These are phyloP conservation scores for Colletotrichum sp. DNA, from an alignment of 2,329 filamentous ascomycete genomes.

Conservation along the genomic window DNA sequence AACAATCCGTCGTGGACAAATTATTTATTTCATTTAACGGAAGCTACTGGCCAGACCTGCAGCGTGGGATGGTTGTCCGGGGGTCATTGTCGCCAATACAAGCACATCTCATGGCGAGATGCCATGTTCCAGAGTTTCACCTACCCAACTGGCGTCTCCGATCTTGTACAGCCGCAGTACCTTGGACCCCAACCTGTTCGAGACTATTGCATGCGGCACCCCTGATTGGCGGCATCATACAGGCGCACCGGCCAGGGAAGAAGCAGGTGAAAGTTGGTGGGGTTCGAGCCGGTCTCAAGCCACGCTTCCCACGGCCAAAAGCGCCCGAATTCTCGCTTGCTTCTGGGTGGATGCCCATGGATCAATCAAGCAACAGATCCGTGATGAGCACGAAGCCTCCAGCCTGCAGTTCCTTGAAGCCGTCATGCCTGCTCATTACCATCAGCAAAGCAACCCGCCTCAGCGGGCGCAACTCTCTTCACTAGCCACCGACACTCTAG, in stretches of 20 bases:
- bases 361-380: conserved; percentile 21
- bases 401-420: neutral
- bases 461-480: conserved; percentile 2
- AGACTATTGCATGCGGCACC: neutral
- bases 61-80: conserved; percentile 1
- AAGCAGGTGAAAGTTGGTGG: conserved; percentile 2
- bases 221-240: conserved; percentile 7
- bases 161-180: neutral
- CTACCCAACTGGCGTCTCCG: neutral
- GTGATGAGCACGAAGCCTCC: conserved; percentile 8
- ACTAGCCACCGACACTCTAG: neutral
- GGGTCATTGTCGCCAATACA: neutral
- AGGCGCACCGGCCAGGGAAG: neutral
- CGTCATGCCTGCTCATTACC: neutral
- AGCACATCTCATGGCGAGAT: neutral
- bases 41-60: neutral
- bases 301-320: neutral
- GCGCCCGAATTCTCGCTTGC: conserved; percentile 16
- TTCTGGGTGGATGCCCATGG: neutral
- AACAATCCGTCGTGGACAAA: neutral
- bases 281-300: neutral
- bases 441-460: neutral
- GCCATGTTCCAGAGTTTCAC: neutral
- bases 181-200: neutral
- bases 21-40: neutral